Percentiles rank a stretch among this genome's conserved stretches.
phyloP scores from a whole-genome alignment of 2,329 filamentous ascomycete genomes.

The Thermothelomyces thermophilus region DNA sequence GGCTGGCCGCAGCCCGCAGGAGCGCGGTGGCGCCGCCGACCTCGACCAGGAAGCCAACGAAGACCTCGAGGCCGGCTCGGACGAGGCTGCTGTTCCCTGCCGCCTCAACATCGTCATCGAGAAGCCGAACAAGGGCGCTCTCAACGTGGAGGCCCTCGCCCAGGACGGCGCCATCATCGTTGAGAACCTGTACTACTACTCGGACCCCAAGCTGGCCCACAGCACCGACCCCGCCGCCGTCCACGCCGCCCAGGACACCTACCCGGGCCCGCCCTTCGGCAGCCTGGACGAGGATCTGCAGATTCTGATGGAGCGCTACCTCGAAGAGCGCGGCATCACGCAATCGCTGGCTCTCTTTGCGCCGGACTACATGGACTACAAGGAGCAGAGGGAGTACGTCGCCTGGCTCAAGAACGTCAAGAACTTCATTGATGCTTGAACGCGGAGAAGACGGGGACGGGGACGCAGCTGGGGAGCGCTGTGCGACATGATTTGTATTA shows the following conservation, averaged over 20 bases:
- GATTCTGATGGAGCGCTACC: constrained; percentile 82
- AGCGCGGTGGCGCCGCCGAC: constrained; percentile 44
- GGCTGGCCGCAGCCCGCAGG: constrained; percentile 44
- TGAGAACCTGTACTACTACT: constrained; percentile 86
- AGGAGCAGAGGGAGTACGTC: constrained; percentile 97
- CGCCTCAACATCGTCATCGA: constrained; percentile 82
- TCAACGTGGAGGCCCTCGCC: constrained; percentile 79
- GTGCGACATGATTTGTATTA: constrained; percentile 13
- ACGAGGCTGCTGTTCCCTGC: constrained; percentile 63
- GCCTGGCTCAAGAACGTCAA: constrained; percentile 84
- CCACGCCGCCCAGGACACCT: constrained; percentile 69
- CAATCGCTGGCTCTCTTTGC: constrained; percentile 81
- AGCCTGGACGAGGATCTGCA: constrained; percentile 96
- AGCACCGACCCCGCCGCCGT: constrained; percentile 68
- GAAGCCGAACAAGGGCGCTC: constrained; percentile 76
- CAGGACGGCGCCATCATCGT: constrained; percentile 82
- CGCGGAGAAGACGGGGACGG: constrained; percentile 12
- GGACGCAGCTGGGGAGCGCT: not conserved
- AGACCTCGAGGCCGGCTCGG: constrained; percentile 41
- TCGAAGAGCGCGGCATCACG: constrained; percentile 91
- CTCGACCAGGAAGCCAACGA: constrained; percentile 44
- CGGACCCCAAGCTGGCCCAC: constrained; percentile 69
- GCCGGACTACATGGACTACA: constrained; percentile 92
- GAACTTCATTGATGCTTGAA: constrained; percentile 73
- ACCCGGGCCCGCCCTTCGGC: constrained; percentile 86